These are phyloP conservation scores for Phytophthora colocasiae DNA, from an alignment of 352 stramenopile genomes.

Conservation along the genomic window DNA sequence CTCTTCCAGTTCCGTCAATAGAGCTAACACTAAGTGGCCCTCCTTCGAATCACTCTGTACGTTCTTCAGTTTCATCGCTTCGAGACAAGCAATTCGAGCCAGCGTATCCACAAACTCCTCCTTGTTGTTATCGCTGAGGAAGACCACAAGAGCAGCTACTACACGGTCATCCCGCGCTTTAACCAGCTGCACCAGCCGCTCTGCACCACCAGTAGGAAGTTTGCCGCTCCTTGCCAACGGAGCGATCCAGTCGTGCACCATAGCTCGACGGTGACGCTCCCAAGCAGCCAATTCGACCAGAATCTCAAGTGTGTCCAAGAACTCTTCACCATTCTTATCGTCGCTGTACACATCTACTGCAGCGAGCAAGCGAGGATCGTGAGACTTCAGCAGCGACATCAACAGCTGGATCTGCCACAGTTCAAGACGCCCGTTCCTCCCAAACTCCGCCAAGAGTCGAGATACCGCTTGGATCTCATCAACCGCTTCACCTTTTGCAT, in stretches of 20 bases:
- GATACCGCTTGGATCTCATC: slow-evolving; percentile 41
- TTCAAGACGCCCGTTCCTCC: slow-evolving; percentile 43
- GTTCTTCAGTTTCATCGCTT: slow-evolving; percentile 28
- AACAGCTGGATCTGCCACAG: slow-evolving; percentile 71
- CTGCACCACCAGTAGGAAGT: slow-evolving; percentile 26
- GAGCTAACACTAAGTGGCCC: slow-evolving; percentile 19
- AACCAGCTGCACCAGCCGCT: slow-evolving; percentile 55
- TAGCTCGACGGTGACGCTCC: slow-evolving; percentile 55
- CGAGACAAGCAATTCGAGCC: slow-evolving; percentile 51
- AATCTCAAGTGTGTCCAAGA: slow-evolving; percentile 64
- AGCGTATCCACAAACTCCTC: slow-evolving; percentile 76
- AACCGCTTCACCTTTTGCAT: slow-evolving; percentile 5
- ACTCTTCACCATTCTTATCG: slow-evolving; percentile 49
- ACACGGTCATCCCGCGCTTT: slow-evolving; percentile 66
- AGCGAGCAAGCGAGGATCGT: slow-evolving; percentile 60
- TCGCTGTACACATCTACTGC: slow-evolving; percentile 66
- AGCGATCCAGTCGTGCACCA: slow-evolving; percentile 63
- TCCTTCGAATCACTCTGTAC: slow-evolving; percentile 32
- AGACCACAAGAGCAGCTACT: slow-evolving; percentile 71
- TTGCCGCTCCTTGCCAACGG: slow-evolving; percentile 48
- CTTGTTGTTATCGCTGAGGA: slow-evolving; percentile 64
- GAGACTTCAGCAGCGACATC: slow-evolving; percentile 47
- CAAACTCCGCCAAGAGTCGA: slow-evolving; percentile 46
- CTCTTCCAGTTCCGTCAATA: slow-evolving; percentile 39
- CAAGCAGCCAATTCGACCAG: slow-evolving; percentile 73